Evolutionary conservation across 371 early-diverging fungal genomes (phyloP).

Genomic region (Mucor indicus): DNA sequence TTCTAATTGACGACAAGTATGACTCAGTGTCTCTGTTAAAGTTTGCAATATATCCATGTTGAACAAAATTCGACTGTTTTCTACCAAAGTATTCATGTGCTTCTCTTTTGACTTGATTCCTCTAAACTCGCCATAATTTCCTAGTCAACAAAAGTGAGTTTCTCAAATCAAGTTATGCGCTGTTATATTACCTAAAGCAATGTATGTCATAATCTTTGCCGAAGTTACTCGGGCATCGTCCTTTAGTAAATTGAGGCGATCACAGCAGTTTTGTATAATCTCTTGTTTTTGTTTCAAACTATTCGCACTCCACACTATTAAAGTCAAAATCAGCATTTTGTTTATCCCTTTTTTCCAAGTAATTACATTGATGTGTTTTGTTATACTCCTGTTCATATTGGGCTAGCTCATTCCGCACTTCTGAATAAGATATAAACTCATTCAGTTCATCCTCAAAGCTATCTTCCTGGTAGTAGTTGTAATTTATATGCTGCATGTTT

Average conservation of each 20-base stretch:
- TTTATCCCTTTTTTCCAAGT: neutral
- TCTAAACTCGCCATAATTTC: slow-evolving; percentile 19
- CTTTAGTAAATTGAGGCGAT: slow-evolving; percentile 51
- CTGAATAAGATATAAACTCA: slow-evolving; percentile 68
- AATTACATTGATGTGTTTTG: slow-evolving; percentile 6
- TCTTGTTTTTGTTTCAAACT: slow-evolving; percentile 17
- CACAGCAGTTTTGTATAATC: slow-evolving; percentile 42
- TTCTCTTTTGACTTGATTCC: slow-evolving; percentile 19
- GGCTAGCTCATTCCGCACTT: slow-evolving; percentile 24
- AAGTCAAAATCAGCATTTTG: neutral
- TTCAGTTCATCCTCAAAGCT: slow-evolving; percentile 56
- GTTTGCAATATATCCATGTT: slow-evolving; percentile 48
- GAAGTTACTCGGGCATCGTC: slow-evolving; percentile 43
- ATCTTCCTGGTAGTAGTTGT: slow-evolving; percentile 60
- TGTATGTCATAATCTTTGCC: slow-evolving; percentile 53
- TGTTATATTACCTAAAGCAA: slow-evolving; percentile 54
- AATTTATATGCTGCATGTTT: slow-evolving; percentile 23
- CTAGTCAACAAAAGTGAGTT: slow-evolving; percentile 10
- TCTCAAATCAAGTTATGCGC: neutral
- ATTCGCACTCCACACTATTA: slow-evolving; percentile 13
- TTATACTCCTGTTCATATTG: slow-evolving; percentile 23
- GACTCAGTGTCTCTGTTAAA: slow-evolving; percentile 46
- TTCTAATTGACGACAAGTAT: slow-evolving; percentile 28
- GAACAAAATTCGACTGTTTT: slow-evolving; percentile 47
- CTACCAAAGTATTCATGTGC: slow-evolving; percentile 43